Base-by-base conservation (phyloP, 2,329 filamentous ascomycete genomes). In the Thielaviopsis ethacetica region DNA sequence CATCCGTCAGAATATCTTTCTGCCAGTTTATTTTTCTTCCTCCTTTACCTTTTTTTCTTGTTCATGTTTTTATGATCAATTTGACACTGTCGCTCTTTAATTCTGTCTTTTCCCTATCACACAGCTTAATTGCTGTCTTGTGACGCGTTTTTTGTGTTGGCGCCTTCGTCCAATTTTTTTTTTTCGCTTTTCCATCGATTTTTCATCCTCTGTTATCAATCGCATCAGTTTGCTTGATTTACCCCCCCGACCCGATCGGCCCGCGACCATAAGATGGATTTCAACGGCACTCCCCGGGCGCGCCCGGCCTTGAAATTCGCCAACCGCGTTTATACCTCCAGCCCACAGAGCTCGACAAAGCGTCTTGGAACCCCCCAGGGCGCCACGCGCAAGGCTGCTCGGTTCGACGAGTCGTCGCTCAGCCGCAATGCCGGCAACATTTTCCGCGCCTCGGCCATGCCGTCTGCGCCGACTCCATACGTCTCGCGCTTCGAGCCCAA, bases 401-500 rank as follows among this genome's bases (percentile, higher is more conserved):
- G 57, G 15, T 62, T 62, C 30, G 60, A 54, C 26, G 57, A 62
- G 41, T 57, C 60, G 12, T 57, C 71, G 24, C 65, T 71, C 19
- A 71, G 67, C 64, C 70, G 68, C 60, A 68, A 71, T 50, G 65
- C 68, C 38, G 66, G 70, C 62, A 75, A 74, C 61, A 72, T 75
- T 34, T 75, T 75, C 59, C 68, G 71, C 55, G 68, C 71, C 3
- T 73, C 73, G 19, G 66, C 68, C 60, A 67, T 70, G 62, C 64
- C 63, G 62, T 68, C 71, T 19, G 70, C 65, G 60, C 64, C 67
- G 17, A 66, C 69, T 44, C 64, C 67, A 13, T 57, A 65, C 26
- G 61, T 64, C 21, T 62, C 70, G 57, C 62, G 62, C n/a, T 79
- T 78, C 65, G 74, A 76, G 5, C 74, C 76, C 3, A 73, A 68